A percentile compares a stretch with the other conserved stretches of the same genome.
Evolutionary conservation across 768 basidiomycete genomes (phyloP).

Genomic region (Trametopsis cervina): DNA sequence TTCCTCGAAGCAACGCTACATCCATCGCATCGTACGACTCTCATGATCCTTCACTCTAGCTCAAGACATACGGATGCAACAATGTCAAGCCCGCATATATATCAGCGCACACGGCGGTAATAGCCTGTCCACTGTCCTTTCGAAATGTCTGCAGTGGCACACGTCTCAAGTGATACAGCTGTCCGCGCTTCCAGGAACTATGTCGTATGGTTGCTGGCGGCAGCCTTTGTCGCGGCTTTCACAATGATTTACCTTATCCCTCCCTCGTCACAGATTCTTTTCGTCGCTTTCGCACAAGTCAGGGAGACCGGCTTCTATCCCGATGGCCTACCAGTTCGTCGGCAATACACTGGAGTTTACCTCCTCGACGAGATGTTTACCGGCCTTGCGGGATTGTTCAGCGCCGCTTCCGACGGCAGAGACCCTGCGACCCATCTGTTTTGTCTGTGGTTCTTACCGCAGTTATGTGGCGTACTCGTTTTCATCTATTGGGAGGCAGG

Average conservation of each 20-base stretch:
- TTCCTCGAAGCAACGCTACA: too few species aligned
- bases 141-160: too few species aligned
- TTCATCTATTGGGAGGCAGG: constrained; percentile 10
- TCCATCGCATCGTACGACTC: too few species aligned
- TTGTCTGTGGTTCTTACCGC: constrained; percentile 13
- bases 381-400: constrained; percentile 6
- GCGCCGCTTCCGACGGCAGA: constrained; percentile 7
- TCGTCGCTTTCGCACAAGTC: constrained; percentile 1
- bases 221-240: too few species aligned
- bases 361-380: constrained; percentile 5
- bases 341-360: not conserved
- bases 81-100: too few species aligned
- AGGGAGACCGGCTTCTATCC: constrained; percentile 7
- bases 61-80: too few species aligned
- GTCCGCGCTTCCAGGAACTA: too few species aligned
- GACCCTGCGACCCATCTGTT: constrained; percentile 8
- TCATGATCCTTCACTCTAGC: too few species aligned
- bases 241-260: constrained; percentile 7
- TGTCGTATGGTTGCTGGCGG: too few species aligned
- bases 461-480: constrained; percentile 6
- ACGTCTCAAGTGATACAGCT: too few species aligned
- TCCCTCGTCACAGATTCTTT: constrained; percentile 1
- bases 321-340: constrained; percentile 7
- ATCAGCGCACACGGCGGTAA: too few species aligned
- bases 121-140: too few species aligned